Evolutionary conservation across 2,329 filamentous ascomycete genomes (phyloP).

Genomic region (Pestalotiopsis sp.): DNA sequence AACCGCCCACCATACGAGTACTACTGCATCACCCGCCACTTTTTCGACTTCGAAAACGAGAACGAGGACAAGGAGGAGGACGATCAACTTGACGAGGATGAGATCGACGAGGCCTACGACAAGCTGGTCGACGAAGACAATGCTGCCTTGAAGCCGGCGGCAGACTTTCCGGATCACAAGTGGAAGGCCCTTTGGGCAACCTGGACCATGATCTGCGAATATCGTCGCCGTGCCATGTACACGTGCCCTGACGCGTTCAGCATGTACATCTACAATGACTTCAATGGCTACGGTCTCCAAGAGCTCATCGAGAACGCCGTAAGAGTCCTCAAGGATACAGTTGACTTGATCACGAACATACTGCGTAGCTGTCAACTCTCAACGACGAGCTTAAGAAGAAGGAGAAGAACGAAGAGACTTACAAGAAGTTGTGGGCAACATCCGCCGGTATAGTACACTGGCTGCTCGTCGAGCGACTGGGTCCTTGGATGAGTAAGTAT

Average conservation of each 20-base stretch:
- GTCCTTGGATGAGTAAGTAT: conserved; percentile 22
- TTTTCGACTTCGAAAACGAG: conserved; percentile 25
- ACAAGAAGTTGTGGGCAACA: conserved; percentile 25
- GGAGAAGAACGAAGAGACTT: conserved; percentile 18
- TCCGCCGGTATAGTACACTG: conserved; percentile 22
- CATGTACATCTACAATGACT: conserved; percentile 33
- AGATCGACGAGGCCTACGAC: conserved; percentile 20
- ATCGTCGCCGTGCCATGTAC: conserved; percentile 20
- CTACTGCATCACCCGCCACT: conserved; percentile 21
- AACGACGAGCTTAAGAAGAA: conserved; percentile 24
- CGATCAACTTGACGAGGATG: conserved; percentile 22
- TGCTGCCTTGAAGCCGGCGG: conserved; percentile 12
- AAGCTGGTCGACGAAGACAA: conserved; percentile 14
- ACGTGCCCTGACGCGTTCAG: conserved; percentile 29
- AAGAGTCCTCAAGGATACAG: background rate
- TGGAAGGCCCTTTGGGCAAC: conserved; percentile 22
- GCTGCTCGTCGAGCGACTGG: conserved; percentile 18
- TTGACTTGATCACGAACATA: background rate
- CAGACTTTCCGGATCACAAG: conserved; percentile 9
- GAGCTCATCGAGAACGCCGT: conserved; percentile 33
- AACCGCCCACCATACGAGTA: conserved; percentile 21
- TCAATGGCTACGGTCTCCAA: conserved; percentile 28
- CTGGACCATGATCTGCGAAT: conserved; percentile 20
- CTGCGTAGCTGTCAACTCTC: conserved; percentile 13
- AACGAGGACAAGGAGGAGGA: conserved; percentile 22